Conservation (phyloP, 2,329 filamentous ascomycete species). For the Nectriaceae sp. region DNA sequence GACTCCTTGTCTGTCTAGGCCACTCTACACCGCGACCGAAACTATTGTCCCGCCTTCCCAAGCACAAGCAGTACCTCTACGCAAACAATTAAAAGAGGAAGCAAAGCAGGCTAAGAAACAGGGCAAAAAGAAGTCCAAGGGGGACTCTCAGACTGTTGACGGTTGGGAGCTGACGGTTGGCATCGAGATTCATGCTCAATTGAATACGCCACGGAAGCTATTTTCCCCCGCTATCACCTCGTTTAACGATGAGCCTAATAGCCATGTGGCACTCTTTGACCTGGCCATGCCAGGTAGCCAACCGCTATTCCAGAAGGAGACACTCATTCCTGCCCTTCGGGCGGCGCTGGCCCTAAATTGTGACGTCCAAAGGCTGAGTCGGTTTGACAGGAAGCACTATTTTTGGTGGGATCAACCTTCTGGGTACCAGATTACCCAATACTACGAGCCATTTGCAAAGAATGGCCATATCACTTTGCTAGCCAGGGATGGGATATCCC, state of each 20-base stretch:
- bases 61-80: constrained; percentile 51
- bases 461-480: constrained; percentile 73
- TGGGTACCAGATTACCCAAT: constrained; percentile 97
- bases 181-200: constrained; percentile 95
- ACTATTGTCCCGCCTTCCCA: constrained; percentile 20
- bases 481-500: constrained; percentile 76
- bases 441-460: constrained; percentile 73
- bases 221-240: constrained; percentile 75
- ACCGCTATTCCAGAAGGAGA: constrained; percentile 80
- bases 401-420: constrained; percentile 98
- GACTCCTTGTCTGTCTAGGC: constrained; percentile 22
- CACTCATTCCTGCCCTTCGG: constrained; percentile 84
- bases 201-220: constrained; percentile 86
- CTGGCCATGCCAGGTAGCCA: constrained; percentile 86
- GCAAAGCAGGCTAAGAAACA: constrained; percentile 71
- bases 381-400: constrained; percentile 96
- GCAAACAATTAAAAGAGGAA: constrained; percentile 73
- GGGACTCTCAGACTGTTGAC: constrained; percentile 51
- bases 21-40: constrained; percentile 34
- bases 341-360: constrained; percentile 86
- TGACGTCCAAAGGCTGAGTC: constrained; percentile 72
- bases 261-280: constrained; percentile 88
- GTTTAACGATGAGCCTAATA: constrained; percentile 72
- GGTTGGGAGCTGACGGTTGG: constrained; percentile 95
- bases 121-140: constrained; percentile 49